Evolutionary conservation across 1,284 basidiomycete genomes (phyloP), one percentile per base, ranked within the genome.

Genomic region (Leccinum subfulvum): DNA sequence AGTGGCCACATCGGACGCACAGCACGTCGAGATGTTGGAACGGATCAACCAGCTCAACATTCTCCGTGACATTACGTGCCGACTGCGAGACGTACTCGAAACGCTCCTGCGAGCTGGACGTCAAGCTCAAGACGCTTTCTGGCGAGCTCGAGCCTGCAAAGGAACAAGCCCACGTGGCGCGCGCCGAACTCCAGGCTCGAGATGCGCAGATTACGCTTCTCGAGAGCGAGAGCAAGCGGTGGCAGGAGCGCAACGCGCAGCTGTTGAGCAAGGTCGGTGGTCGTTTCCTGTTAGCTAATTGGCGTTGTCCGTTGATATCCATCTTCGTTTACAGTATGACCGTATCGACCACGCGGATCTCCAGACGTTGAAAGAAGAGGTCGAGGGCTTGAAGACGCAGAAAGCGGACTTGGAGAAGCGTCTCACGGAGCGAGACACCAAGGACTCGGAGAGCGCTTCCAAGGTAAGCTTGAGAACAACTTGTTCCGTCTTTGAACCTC

Each of bases 21-120:
- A 95, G 70, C 94, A 96, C 67, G 84, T 87, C 13, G 92, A 95
- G 72, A 84, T 97, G 52, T 79, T 96, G 49, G 92, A 95, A 72
- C 86, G 92, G 69, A 95, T 96, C 76, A 92, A 94, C 68, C 90
- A 95, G 70, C 82, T 95, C 64, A 94, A 92, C 65, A 84, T 95
- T 60, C 81, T 96, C 8, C 69, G 85, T 88, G 1, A 94, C 92
- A 2, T 82, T 97, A 2, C 86, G 93, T 57, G 82, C 90, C 39
- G 92, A 94, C 62, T 86, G 83, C 63, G 90, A 92, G 65, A 79
- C 77, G 18, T 81, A 90, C 64, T 77, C 84, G 6, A 90, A 88
- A 70, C 87, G 86, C 55, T 81, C 87, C 10, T 80, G 84, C 55
- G 84, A 86, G 47, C 80, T 94, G 57, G 90, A 93, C 61, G 69